Percentiles rank a stretch among this genome's conserved stretches.
These are phyloP conservation scores for Cladosporium sp. DNA, from an alignment of 2,329 filamentous ascomycete species.

Conservation along the genomic window DNA sequence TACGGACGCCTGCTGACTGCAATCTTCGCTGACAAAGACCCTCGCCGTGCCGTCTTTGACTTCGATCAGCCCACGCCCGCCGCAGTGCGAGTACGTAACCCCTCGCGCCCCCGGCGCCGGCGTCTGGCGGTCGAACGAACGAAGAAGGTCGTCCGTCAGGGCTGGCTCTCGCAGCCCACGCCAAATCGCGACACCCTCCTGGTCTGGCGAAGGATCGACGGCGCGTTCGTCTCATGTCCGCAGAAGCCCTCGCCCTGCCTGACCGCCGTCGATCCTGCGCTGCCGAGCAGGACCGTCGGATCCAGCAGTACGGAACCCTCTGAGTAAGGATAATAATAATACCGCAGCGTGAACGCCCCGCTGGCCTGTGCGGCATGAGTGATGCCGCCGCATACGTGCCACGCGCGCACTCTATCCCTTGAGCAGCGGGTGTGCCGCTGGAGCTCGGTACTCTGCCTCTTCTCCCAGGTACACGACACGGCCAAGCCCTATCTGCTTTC, in stretches of 20 bases:
- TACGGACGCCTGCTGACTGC: constrained; percentile 3
- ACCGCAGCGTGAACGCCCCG: constrained; percentile 5
- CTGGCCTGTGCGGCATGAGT: constrained; percentile 5
- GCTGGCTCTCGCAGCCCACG: too few relatives aligned
- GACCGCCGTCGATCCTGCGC: not conserved
- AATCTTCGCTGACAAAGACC: constrained; percentile 4
- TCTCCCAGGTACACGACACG: constrained; percentile 2
- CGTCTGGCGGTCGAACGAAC: too few relatives aligned
- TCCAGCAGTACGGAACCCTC: constrained; percentile 2
- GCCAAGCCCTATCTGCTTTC: constrained; percentile 2
- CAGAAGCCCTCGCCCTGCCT: not conserved
- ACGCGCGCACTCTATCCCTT: constrained; percentile 7
- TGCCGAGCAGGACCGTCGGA: constrained; percentile 2
- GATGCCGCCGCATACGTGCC: constrained; percentile 1
- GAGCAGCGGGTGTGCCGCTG: not conserved
- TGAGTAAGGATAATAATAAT: constrained; percentile 1
- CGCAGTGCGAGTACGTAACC: not conserved
- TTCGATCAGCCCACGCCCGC: not conserved
- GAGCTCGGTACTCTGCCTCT: constrained; percentile 3
- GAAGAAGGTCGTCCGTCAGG: too few relatives aligned
- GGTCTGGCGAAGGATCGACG: constrained; percentile 1
- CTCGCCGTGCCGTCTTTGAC: not conserved
- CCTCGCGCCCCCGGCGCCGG: not conserved
- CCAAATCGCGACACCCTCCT: too few relatives aligned
- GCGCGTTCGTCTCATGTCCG: not conserved